Evolutionary conservation across 2,329 filamentous ascomycete genomes (phyloP), one percentile per base, ranked within the genome.

Genomic region (Chaetomium sp.): DNA sequence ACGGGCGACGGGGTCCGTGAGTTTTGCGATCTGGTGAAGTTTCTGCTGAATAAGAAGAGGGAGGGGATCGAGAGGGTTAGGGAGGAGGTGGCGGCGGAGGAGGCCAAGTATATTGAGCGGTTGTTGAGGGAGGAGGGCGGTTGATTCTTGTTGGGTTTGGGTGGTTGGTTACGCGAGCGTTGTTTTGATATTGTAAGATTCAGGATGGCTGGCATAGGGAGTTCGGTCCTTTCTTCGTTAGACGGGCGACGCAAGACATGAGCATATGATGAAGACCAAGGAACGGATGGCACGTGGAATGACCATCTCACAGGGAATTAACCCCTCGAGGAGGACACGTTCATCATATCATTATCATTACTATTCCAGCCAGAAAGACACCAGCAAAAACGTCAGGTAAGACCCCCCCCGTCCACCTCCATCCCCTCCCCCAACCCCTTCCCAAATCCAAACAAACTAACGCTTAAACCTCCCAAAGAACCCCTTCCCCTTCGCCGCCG

Each of bases 1-100:
- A 82, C 83, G 64, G 85, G 85, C 33, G 85, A 88, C 69, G 86
- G 79, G 4, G 78, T 90, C 33, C 78, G 83, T 60, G 87, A 88
- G 74, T 90, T 87, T 70, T 83, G 82, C 55, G 83, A 85, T 66
- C 76, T 88, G 25, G 80, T 89, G 21, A 71, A 82, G 56, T 78
- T 81, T 63, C 74, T 87, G 38, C 76, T 87, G 25, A 65, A 68
- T 50, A 76, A 47, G 4, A 70, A 71, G 16, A 73, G 75, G 42
- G 72, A 70, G 25, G 68, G 69, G 8, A 70, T 69, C 9, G 67
- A 70, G 10, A 51, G 16, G 72, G 72, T 84, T 50, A 77, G 81
- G 67, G 76, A 79, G 65, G 79, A 85, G 67, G 72, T 82, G 19
- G 78, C 76, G 2, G 75, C 79, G 58, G 77, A 82, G 67, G 83